A percentile compares a stretch with the other conserved stretches of the same genome.
phyloP scores from a whole-genome alignment of 371 early-diverging fungal genomes.

The Mucor circinelloides region DNA sequence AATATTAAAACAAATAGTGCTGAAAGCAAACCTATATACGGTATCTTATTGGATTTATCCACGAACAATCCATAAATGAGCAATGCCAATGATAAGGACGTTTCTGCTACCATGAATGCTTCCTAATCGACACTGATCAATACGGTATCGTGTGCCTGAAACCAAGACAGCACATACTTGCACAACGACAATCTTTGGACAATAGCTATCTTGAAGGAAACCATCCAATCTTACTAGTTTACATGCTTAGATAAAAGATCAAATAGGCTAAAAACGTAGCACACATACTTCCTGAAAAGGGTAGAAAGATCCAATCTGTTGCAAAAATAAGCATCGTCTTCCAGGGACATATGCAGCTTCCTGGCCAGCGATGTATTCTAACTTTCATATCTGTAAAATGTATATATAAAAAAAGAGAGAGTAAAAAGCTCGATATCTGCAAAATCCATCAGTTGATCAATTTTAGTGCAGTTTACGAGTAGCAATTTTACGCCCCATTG shows the following conservation, averaged over 20 bases:
- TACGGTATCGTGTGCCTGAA: no score
- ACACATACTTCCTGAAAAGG: neutral
- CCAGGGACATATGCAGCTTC: neutral
- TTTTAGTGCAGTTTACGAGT: neutral
- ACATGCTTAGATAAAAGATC: neutral
- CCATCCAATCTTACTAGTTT: neutral
- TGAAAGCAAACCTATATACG: neutral
- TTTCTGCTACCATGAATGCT: neutral
- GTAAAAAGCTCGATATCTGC: no score
- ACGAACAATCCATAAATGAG: neutral
- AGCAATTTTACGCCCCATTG: neutral
- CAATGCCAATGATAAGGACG: neutral
- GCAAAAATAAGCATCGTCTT: neutral
- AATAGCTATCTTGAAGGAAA: neutral
- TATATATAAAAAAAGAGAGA: neutral
- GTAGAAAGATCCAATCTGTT: neutral
- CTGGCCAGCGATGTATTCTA: neutral
- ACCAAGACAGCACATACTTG: neutral
- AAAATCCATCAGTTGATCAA: neutral
- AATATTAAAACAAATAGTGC: neutral
- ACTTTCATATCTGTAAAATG: neutral
- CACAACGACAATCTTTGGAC: neutral
- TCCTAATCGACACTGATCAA: neutral
- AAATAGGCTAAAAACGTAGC: neutral
- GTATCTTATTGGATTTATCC: neutral